Evolutionary conservation across 768 basidiomycete species (phyloP), one percentile per base, ranked within the genome.

Genomic region (Rhizopogon vinicolor): DNA sequence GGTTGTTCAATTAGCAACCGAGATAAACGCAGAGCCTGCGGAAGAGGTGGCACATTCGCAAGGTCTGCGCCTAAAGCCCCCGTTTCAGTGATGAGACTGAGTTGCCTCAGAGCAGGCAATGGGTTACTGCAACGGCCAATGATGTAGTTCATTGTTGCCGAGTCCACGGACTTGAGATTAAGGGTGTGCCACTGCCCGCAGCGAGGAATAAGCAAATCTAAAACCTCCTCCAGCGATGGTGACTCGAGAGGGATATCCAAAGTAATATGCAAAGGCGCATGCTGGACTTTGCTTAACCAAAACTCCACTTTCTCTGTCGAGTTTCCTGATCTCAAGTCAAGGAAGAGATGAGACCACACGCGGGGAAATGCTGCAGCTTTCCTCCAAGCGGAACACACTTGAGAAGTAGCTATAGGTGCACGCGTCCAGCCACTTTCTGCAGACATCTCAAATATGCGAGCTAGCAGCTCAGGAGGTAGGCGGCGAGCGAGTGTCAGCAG

Each of bases 321-420:
- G 55, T 79, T 65, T 18, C 72, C 64, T 41, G 70, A 68, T 58
- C 81, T 76, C 52, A 74, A 69, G 56, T 82, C 74, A 50, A 85
- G 69, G 55, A 81, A 78, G 52, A 85, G 61, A 62, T 77, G 71
- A 4, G 82, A 81, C 85, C 84, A 86, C 22, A 83, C 74, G 19
- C 74, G 68, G n/a, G 83, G 81, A 39, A 72, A 69, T 41, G 65
- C 66, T 14, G 80, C 72, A 1, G 82, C 83, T 59, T 71, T 75
- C 53, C 83, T 75, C 85, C 85, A 87, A 50, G 76, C 70, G 3
- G 77, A 74, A 61, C 83, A 86, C 41, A 85, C 82, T 45, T 83
- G 80, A 9, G 83, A 85, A 41, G 75, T 75, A 33, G 77, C 71
- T 13, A 86, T 63, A 18, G 84, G 84, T 18, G 78, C 80, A 28